Conservation (phyloP, 2,329 filamentous ascomycete genomes). For the Colletotrichum shisoi region DNA sequence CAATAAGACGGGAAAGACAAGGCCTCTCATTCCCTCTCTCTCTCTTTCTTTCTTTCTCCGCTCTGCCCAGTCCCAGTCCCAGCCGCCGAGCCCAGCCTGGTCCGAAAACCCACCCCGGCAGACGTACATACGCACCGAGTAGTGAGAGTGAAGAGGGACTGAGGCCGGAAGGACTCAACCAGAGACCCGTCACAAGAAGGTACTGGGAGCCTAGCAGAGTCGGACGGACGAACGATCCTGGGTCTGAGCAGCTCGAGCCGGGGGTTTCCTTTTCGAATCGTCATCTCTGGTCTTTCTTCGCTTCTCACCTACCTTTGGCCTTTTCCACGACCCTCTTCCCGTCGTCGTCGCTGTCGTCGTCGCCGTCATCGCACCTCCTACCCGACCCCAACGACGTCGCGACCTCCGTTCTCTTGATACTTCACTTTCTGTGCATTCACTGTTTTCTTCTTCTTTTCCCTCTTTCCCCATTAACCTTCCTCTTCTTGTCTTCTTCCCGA, state of each 20-base stretch:
- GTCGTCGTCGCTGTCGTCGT: constrained; percentile 8
- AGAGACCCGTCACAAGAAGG: constrained; percentile 29
- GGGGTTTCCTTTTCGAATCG: constrained; percentile 22
- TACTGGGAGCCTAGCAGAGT: constrained; percentile 32
- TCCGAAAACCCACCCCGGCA: constrained; percentile 21
- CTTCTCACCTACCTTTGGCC: background rate
- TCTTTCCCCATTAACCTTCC: background rate
- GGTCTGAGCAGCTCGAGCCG: constrained; percentile 22
- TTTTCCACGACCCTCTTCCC: background rate
- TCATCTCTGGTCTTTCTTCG: constrained; percentile 16
- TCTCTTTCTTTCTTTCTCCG: background rate
- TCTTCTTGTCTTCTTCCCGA: background rate
- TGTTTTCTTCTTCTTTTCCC: background rate
- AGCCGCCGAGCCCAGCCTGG: constrained; percentile 22
- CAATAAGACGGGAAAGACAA: constrained; percentile 22
- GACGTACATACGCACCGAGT: constrained; percentile 9
- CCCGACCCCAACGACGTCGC: constrained; percentile 1
- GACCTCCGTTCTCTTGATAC: background rate
- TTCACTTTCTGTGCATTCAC: background rate
- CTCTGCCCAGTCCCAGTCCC: constrained; percentile 19
- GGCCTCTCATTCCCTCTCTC: background rate
- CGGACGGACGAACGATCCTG: constrained; percentile 24
- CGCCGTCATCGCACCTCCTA: constrained; percentile 6
- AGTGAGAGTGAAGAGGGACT: constrained; percentile 12
- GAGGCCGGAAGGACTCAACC: constrained; percentile 8